A percentile compares a stretch with the other conserved stretches of the same genome.
phyloP scores from a whole-genome alignment of 306 rosid genomes.

The Hylodesmum podocarpum region DNA sequence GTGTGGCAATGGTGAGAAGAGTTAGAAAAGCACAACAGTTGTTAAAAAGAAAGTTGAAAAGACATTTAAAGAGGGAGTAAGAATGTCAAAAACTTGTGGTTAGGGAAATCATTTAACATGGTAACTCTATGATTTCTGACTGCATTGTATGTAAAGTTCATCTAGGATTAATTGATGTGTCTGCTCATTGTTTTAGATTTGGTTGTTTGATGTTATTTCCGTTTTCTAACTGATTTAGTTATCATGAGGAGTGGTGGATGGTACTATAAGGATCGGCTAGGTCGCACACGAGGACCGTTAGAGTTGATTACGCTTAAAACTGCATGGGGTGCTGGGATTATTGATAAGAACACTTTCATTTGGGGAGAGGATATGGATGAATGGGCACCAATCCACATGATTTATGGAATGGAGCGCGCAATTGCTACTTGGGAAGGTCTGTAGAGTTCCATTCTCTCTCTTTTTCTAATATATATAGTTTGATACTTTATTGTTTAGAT shows the following conservation, averaged over 20 bases:
- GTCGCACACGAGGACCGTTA: constrained; percentile 82
- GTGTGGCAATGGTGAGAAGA: not conserved
- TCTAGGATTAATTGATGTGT: constrained; percentile 5
- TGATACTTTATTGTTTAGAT: not conserved
- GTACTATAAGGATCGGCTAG: constrained; percentile 88
- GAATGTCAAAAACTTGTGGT: not conserved
- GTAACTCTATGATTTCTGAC: not conserved
- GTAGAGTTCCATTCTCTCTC: constrained; percentile 15
- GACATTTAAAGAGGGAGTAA: not conserved
- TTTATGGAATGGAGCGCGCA: constrained; percentile 92
- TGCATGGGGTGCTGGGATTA: constrained; percentile 92
- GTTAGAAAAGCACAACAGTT: not conserved
- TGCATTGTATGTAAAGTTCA: not conserved
- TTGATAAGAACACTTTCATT: constrained; percentile 90
- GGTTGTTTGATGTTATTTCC: constrained; percentile 17
- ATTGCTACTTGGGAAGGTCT: constrained; percentile 98
- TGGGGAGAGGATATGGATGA: constrained; percentile 99
- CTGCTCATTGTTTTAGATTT: not conserved
- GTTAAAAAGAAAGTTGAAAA: not conserved
- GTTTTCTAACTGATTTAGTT: constrained; percentile 44
- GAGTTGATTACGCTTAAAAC: constrained; percentile 79
- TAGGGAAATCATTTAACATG: not conserved
- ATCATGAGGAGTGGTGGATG: constrained; percentile 86
- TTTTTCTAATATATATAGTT: not conserved
- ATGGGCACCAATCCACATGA: constrained; percentile 95